These are phyloP conservation scores for Amylocarpus encephaloides DNA, from an alignment of 2,329 filamentous ascomycete species.

Conservation along the genomic window DNA sequence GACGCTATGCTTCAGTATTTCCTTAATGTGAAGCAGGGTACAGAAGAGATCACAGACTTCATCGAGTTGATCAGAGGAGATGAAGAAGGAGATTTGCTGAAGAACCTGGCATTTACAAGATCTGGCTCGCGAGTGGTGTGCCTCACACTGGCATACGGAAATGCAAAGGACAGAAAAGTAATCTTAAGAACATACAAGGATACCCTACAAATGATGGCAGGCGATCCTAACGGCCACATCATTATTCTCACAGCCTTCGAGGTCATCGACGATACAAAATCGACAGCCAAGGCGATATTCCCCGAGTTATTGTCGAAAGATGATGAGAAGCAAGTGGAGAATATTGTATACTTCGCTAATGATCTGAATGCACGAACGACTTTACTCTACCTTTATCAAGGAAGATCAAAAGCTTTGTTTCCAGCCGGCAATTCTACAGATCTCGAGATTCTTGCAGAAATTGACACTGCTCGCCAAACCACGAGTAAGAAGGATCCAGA, in stretches of 20 bases:
- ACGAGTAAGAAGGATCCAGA: slow-evolving; percentile 92
- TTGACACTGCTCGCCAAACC: slow-evolving; percentile 70
- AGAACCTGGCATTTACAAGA: slow-evolving; percentile 94
- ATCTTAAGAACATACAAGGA: slow-evolving; percentile 88
- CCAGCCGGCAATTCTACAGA: slow-evolving; percentile 57
- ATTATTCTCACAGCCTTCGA: slow-evolving; percentile 84
- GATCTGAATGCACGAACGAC: slow-evolving; percentile 60
- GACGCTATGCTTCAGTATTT: slow-evolving; percentile 98
- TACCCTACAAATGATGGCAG: slow-evolving; percentile 77
- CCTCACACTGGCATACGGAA: slow-evolving; percentile 74
- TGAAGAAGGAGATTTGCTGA: slow-evolving; percentile 80
- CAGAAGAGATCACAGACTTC: slow-evolving; percentile 79
- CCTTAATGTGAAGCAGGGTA: slow-evolving; percentile 67
- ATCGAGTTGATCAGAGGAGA: slow-evolving; percentile 87
- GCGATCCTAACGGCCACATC: slow-evolving; percentile 70
- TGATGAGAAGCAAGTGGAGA: slow-evolving; percentile 54
- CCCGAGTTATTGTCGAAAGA: slow-evolving; percentile 75
- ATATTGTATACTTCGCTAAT: slow-evolving; percentile 57
- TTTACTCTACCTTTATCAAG: slow-evolving; percentile 76
- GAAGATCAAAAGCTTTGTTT: slow-evolving; percentile 54
- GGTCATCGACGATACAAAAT: slow-evolving; percentile 88
- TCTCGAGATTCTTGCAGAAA: slow-evolving; percentile 65
- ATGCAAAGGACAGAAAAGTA: slow-evolving; percentile 86
- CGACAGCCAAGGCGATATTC: slow-evolving; percentile 80
- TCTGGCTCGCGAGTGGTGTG: slow-evolving; percentile 78